Base-by-base conservation (phyloP, 1,284 basidiomycete genomes). In the Sanghuangporus weigelae region DNA sequence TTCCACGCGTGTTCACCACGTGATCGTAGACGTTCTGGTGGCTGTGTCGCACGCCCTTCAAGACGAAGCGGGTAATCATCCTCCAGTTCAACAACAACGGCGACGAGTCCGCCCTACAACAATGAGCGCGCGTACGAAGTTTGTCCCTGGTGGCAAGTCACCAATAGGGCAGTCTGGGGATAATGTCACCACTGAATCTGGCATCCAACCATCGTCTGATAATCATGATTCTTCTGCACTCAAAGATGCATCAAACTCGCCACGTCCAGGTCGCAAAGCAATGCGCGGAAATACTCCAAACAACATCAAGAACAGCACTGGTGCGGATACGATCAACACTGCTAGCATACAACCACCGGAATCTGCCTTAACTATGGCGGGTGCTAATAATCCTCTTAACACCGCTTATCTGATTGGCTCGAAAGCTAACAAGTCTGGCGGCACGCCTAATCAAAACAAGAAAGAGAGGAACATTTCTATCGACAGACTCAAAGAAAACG, bases 161-260 rank as follows among this genome's bases (percentile, higher is more conserved):
- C 12, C 54, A 6, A 26, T 44, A 11, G 21, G n/a, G 4, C 35
- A 63, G 38, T 12, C 31, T 14, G 26, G 16, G 35, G 54, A 62
- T 21, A 19, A 51, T 16, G 23, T 31, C 23, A 31, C 26, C 23
- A 48, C 5, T 31, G 53, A 44, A 10, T 39, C 26, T 39, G 58
- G 48, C 51, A 38, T 48, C 8, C 36, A 46, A 21, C 21, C 58
- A 38, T 26, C 48, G 40, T 8, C 46, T 38, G 49, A 53, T 23
- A 50, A 12, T 23, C 46, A 38, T 38, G 35, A 50, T 19, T 3
- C 46, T 26, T 23, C 51, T 10, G 42, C 44, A 14, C 54, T 65
- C 44, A 60, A 57, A 44, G 60, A 65, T 31, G 59, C 63, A 35
- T 65, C 63, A 23, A 65, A 65, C 59, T 65, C 63, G 8, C 63